Base-by-base conservation (phyloP, 768 basidiomycete genomes). In the Paxillus ammoniavirescens region DNA sequence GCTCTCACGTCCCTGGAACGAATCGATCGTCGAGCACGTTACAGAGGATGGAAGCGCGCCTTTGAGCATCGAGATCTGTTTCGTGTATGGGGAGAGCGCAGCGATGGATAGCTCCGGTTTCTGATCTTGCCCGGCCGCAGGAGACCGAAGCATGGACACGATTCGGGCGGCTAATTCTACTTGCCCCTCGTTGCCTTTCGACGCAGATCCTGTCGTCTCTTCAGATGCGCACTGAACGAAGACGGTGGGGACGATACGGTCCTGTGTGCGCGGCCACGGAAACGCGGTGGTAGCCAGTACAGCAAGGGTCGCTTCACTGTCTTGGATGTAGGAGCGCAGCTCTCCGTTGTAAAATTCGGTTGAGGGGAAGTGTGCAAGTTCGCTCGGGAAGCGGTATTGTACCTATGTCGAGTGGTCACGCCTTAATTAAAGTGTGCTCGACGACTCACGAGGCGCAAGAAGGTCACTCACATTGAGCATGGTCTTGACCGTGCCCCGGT, bases 1-100 rank as follows among this genome's bases (percentile, higher is more conserved):
- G 54, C 79, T 81, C 61, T 87, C 86, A 33, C 85, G 74, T 12
- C 85, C 85, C 63, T 87, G 86, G 61, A 86, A 88, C 0, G 82
- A 79, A 35, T 67, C 30, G 49, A 31, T 43, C 41, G 49, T 50
- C 28, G 40, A 18, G 14, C 49, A 65, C 9, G 55, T 61, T 40
- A 63, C 59, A 2, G 57, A 52, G 2, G 63, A 55, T 0, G 63
- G 63, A 5, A 81, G 65, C 2, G 64, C 65, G 17, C 72, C 62
- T 21, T 76, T 75, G 4, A 87, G 71, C 0, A 75, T 69, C 36
- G 73, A 65, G 18, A 81, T 72, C 53, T 87, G 85, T 48, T 81
- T 81, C 13, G 77, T 71, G 63, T 87, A 87, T 0, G 83, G 86
- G 1, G 84, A 82, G 21, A 87, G 30, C 14, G 50, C 50, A 42